phyloP scores from a whole-genome alignment of 495 filamentous ascomycete genomes.

The Tuber calosporum region DNA sequence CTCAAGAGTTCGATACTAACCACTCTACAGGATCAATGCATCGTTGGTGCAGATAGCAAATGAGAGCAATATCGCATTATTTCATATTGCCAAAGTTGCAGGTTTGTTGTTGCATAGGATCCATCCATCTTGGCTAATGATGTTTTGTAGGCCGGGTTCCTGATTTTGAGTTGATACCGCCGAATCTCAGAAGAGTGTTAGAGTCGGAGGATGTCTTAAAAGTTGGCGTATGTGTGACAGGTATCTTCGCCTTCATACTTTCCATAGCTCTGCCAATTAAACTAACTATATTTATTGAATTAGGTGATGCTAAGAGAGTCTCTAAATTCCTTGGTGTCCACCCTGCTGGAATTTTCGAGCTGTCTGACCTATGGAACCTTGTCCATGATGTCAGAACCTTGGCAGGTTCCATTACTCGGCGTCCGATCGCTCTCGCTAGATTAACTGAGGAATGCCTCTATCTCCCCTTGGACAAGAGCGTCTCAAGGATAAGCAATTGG shows the following conservation, averaged over 20 bases:
- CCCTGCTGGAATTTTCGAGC: slow-evolving; percentile 62
- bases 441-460: slow-evolving; percentile 65
- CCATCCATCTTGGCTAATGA: slow-evolving; percentile 25
- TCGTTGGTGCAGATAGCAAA: slow-evolving; percentile 75
- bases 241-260: slow-evolving; percentile 18
- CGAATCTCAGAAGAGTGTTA: slow-evolving; percentile 61
- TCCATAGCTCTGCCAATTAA: background rate
- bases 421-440: slow-evolving; percentile 56
- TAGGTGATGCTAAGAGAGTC: slow-evolving; percentile 66
- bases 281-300: slow-evolving; percentile 45
- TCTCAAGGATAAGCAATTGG: slow-evolving; percentile 69
- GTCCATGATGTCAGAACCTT: slow-evolving; percentile 52
- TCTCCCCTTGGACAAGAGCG: slow-evolving; percentile 69
- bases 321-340: slow-evolving; percentile 58
- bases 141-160: slow-evolving; percentile 48
- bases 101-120: slow-evolving; percentile 9
- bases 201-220: slow-evolving; percentile 65
- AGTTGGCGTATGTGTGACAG: slow-evolving; percentile 55
- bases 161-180: slow-evolving; percentile 53
- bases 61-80: slow-evolving; percentile 68
- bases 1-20: background rate
- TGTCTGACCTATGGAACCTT: slow-evolving; percentile 71
- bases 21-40: slow-evolving; percentile 56
- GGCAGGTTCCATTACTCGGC: slow-evolving; percentile 45
- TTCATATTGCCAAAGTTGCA: slow-evolving; percentile 57